phyloP scores from a whole-genome alignment of 1,284 basidiomycete species.

The Tetrapyrgos nigripes region DNA sequence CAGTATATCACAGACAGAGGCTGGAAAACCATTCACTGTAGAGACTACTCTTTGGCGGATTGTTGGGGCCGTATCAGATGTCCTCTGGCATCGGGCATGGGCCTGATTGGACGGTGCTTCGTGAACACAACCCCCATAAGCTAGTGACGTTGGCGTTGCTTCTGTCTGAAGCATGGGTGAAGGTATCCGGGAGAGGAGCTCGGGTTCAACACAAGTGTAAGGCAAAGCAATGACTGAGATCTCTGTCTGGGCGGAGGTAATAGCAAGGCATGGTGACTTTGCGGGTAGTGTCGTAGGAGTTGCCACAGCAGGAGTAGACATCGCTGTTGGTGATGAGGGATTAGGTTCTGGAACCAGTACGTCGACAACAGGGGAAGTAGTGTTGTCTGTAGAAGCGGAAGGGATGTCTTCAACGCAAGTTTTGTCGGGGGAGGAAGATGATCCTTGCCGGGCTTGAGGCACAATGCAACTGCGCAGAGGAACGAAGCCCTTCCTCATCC shows the following conservation, averaged over 20 bases:
- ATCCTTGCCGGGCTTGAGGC: constrained; percentile 6
- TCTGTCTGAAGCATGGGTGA: neutral
- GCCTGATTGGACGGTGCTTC: neutral
- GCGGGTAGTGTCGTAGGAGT: too few species aligned
- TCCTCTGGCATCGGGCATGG: neutral
- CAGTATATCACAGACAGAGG: too few species aligned
- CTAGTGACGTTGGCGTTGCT: neutral
- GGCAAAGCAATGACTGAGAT: too few species aligned
- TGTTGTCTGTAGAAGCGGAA: neutral
- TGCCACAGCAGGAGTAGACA: too few species aligned
- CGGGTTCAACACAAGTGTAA: too few species aligned
- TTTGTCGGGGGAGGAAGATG: neutral
- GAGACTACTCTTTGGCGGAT: neutral
- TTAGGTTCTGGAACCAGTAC: neutral
- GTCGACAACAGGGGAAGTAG: neutral
- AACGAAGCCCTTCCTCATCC: constrained; percentile 28
- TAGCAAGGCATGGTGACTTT: too few species aligned
- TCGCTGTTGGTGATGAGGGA: neutral
- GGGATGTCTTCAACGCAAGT: neutral
- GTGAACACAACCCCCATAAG: neutral
- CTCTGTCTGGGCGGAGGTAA: too few species aligned
- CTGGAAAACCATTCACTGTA: neutral
- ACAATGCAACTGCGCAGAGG: constrained; percentile 21
- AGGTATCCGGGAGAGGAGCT: neutral
- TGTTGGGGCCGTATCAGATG: neutral